These are phyloP conservation scores for Chalaropsis thielavioides DNA, from an alignment of 2,329 filamentous ascomycete genomes.

Conservation along the genomic window DNA sequence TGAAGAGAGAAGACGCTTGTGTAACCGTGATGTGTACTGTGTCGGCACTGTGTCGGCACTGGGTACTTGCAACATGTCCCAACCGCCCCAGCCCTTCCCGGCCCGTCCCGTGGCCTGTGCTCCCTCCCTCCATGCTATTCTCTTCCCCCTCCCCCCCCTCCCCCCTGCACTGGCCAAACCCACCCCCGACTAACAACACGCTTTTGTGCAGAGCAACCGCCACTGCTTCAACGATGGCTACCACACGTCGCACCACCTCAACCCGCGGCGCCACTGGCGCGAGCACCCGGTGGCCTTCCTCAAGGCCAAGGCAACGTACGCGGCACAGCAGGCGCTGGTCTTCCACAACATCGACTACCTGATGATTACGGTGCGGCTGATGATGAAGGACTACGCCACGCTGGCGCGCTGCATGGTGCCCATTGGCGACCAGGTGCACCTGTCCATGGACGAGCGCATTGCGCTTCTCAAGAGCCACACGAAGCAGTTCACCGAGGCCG, in stretches of 20 bases:
- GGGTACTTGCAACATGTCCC: not conserved
- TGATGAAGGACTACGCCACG: constrained; percentile 56
- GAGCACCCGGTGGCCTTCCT: constrained; percentile 64
- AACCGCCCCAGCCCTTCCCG: no score
- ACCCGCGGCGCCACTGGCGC: constrained; percentile 66
- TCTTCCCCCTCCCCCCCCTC: no score
- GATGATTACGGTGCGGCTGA: constrained; percentile 53
- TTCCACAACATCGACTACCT: constrained; percentile 74
- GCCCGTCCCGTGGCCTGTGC: no score
- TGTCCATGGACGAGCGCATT: constrained; percentile 49
- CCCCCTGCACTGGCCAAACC: no score
- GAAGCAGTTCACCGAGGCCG: constrained; percentile 48
- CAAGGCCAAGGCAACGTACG: constrained; percentile 52
- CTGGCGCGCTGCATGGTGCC: constrained; percentile 59
- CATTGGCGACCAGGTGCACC: constrained; percentile 53
- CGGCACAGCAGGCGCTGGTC: constrained; percentile 52
- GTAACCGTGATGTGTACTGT: no score
- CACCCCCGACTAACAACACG: not conserved
- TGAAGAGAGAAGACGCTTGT: no score
- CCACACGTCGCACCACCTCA: constrained; percentile 68
- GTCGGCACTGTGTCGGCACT: no score
- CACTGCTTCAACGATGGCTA: constrained; percentile 75
- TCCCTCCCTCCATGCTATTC: no score
- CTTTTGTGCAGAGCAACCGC: constrained; percentile 49
- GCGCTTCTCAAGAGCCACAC: constrained; percentile 51